These are phyloP conservation scores for Rhazya stricta DNA, from an alignment of 257 asterid species.

Conservation along the genomic window DNA sequence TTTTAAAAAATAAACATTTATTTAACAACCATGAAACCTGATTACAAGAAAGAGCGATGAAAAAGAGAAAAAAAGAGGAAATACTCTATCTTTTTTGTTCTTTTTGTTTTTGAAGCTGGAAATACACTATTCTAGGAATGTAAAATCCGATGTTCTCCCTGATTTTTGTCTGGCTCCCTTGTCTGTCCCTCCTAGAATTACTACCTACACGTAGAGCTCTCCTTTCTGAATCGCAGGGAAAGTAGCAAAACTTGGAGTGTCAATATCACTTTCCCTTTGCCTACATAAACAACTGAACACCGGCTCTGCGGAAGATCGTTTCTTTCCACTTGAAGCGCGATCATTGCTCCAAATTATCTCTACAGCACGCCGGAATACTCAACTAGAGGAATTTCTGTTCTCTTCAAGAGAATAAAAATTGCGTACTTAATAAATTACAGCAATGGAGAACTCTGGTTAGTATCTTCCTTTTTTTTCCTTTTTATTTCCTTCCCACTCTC, in stretches of 20 bases:
- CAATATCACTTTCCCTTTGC: neutral
- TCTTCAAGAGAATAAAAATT: neutral
- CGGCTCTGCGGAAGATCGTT: neutral
- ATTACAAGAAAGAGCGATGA: too few species aligned
- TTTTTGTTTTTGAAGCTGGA: neutral
- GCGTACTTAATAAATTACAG: neutral
- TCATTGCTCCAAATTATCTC: conserved; percentile 6
- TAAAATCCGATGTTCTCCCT: neutral
- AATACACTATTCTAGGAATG: too few species aligned
- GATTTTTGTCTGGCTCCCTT: neutral
- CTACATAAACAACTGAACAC: neutral
- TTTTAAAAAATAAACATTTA: too few species aligned
- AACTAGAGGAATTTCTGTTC: neutral
- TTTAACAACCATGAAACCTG: too few species aligned
- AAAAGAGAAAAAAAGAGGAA: too few species aligned
- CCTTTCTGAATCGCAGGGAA: neutral
- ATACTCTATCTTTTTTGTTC: neutral
- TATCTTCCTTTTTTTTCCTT: neutral
- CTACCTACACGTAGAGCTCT: neutral
- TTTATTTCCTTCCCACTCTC: neutral
- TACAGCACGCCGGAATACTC: neutral
- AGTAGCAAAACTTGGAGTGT: neutral
- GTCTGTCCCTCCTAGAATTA: neutral
- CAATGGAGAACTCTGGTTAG: conserved; percentile 26
- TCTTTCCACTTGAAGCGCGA: conserved; percentile 4